Percentiles rank a stretch among this genome's conserved stretches.
Conservation (phyloP, 352 stramenopile genomes). For the Phytophthora constricta region DNA sequence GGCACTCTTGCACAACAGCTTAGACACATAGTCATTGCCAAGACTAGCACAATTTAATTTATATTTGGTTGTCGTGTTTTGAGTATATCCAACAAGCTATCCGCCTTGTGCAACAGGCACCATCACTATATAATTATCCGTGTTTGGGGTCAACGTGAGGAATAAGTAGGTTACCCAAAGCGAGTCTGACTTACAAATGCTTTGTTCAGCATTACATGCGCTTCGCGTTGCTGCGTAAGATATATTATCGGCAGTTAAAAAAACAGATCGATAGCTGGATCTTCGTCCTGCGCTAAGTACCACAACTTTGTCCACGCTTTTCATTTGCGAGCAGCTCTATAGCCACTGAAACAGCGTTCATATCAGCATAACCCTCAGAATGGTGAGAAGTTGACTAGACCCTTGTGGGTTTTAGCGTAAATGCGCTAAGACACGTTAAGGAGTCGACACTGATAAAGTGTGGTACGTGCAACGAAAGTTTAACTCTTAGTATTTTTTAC, state of each 20-base stretch:
- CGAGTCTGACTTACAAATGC: slow-evolving; percentile 12
- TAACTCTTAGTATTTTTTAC: slow-evolving; percentile 4
- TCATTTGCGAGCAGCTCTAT: slow-evolving; percentile 11
- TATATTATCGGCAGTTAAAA: neutral
- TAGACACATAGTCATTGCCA: slow-evolving; percentile 15
- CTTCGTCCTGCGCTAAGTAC: neutral
- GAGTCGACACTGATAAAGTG: slow-evolving; percentile 4
- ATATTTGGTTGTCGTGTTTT: slow-evolving; percentile 5
- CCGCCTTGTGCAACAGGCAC: neutral
- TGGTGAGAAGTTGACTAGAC: too few species aligned
- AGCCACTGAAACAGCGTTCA: neutral
- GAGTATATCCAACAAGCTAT: slow-evolving; percentile 4
- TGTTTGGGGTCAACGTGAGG: slow-evolving; percentile 13
- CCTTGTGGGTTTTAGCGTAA: too few species aligned
- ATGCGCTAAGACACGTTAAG: too few species aligned
- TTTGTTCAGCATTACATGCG: neutral
- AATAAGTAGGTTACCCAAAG: slow-evolving; percentile 11
- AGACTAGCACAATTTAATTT: slow-evolving; percentile 7
- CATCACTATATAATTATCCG: slow-evolving; percentile 2
- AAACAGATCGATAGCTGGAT: neutral
- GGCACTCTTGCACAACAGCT: slow-evolving; percentile 7
- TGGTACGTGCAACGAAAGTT: neutral
- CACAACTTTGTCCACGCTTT: neutral
- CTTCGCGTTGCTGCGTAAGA: neutral
- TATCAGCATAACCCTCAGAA: neutral